Percentiles rank a stretch among this genome's conserved stretches.
Evolutionary conservation across 2,329 filamentous ascomycete species (phyloP).

Genomic region (Didymosphaeria variabile): DNA sequence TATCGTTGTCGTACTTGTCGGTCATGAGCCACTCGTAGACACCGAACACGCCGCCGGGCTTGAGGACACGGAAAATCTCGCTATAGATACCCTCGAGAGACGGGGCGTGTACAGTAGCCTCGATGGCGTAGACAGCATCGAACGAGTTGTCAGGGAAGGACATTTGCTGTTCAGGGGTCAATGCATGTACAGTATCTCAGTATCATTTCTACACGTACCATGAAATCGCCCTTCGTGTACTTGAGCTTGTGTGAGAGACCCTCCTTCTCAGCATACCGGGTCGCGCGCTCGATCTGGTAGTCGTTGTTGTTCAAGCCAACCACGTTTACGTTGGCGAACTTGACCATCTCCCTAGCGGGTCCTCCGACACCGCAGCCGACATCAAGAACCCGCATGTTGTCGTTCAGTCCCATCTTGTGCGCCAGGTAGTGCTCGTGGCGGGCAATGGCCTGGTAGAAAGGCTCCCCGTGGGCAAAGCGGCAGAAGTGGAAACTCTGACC

Average conservation of each 20-base stretch:
- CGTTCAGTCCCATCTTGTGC: slow-evolving; percentile 83
- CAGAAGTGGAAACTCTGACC: slow-evolving; percentile 97
- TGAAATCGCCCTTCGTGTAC: slow-evolving; percentile 97
- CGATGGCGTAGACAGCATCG: slow-evolving; percentile 95
- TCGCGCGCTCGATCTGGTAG: slow-evolving; percentile 97
- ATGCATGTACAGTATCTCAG: slow-evolving; percentile 15
- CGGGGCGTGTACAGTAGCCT: slow-evolving; percentile 95
- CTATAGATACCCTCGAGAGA: slow-evolving; percentile 90
- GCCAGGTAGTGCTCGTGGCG: slow-evolving; percentile 98
- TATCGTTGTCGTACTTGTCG: slow-evolving; percentile 88
- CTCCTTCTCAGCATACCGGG: slow-evolving; percentile 82
- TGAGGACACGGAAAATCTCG: slow-evolving; percentile 93
- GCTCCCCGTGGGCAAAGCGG: slow-evolving; percentile 86
- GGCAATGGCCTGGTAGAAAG: slow-evolving; percentile 89
- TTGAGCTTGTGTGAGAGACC: slow-evolving; percentile 79
- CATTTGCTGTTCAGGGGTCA: slow-evolving; percentile 73
- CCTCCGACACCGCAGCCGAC: slow-evolving; percentile 98
- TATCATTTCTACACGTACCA: slow-evolving; percentile 61
- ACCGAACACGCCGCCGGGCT: slow-evolving; percentile 94
- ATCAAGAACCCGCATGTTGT: slow-evolving; percentile 89
- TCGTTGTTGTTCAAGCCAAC: slow-evolving; percentile 98
- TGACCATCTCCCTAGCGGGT: slow-evolving; percentile 93
- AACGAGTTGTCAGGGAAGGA: slow-evolving; percentile 90
- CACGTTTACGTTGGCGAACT: slow-evolving; percentile 90
- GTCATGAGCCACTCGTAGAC: slow-evolving; percentile 99